Conservation (phyloP, 1,284 basidiomycete species). For the Agroathelia rolfsii region DNA sequence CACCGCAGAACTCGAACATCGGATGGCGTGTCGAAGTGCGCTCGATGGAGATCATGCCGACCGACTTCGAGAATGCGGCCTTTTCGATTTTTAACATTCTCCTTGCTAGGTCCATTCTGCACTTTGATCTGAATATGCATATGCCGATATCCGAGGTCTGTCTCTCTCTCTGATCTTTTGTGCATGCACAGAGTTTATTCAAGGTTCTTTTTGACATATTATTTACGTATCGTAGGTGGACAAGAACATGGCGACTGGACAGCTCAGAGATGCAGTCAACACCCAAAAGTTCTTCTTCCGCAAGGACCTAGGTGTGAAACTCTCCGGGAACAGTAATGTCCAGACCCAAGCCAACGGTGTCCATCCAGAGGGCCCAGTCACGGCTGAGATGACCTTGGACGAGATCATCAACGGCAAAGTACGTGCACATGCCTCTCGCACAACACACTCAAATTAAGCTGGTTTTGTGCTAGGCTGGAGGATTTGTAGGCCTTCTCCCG, state of each 20-base stretch:
- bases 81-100: too few species aligned
- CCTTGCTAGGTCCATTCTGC: too few species aligned
- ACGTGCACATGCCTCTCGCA: constrained; percentile 8
- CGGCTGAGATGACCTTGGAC: constrained; percentile 84
- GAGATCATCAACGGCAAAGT: constrained; percentile 94
- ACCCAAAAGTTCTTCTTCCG: constrained; percentile 84
- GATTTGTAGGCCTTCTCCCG: constrained; percentile 81
- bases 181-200: too few species aligned
- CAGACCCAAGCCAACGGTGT: constrained; percentile 37
- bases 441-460: constrained; percentile 4
- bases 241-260: constrained; percentile 91
- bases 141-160: too few species aligned
- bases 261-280: constrained; percentile 71
- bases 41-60: too few species aligned
- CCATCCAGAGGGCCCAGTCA: constrained; percentile 37
- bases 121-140: too few species aligned
- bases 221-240: constrained; percentile 73
- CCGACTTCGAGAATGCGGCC: too few species aligned
- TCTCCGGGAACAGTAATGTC: too few species aligned
- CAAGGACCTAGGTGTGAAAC: too few species aligned
- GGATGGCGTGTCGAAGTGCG: too few species aligned
- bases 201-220: constrained; percentile 6
- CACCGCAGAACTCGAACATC: too few species aligned
- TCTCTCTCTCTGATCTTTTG: neutral
- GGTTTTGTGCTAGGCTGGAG: constrained; percentile 30